Evolutionary conservation across 2,329 filamentous ascomycete species (phyloP), one percentile per base, ranked within the genome.

Genomic region (Penicillium sumatraense): DNA sequence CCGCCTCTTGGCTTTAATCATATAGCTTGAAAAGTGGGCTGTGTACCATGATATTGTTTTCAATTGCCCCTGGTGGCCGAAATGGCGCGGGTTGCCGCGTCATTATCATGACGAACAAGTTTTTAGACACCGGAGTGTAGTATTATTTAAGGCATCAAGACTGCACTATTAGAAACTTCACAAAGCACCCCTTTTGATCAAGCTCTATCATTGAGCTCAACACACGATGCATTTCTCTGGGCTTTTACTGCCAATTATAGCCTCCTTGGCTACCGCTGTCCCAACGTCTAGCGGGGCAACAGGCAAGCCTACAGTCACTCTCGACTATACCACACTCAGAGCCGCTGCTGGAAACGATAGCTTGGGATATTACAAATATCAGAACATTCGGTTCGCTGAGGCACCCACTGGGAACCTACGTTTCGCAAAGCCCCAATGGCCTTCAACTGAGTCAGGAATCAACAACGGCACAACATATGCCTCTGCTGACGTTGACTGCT

Each of bases 391-490:
- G 10, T 75, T 41, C 11, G 38, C 38, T 6, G 20, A 41, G 21
- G 20, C 13, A 3, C 51, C 73, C 3, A 69, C 66, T 2, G 72
- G 72, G 1, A 56, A 69, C 31, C 60, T 73, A 14, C 68, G 72
- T 11, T 75, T 65, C 26, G 69, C 69, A 9, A 66, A 69, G 44
- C 72, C 72, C 9, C 60, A 57, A 42, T 61, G 59, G 59, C 59
- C 59, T 6, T 51, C 67, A 5, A 60, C 66, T 23, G 72, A 75
- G 55, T 69, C 64, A 1, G 57, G 51, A 7, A 42, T 72, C 53
- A 75, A 74, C 56, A 61, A 64, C 41, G 72, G 72, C n/a, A 55
- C 58, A 35, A 54, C 41, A 53, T 73, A 26, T 41, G 72, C 71
- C 11, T 64, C 59, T 49, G 59, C 62, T 9, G 66, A 70, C 50